These are phyloP conservation scores for Fusarium torreyae DNA, from an alignment of 2,329 filamentous ascomycete species.

Conservation along the genomic window DNA sequence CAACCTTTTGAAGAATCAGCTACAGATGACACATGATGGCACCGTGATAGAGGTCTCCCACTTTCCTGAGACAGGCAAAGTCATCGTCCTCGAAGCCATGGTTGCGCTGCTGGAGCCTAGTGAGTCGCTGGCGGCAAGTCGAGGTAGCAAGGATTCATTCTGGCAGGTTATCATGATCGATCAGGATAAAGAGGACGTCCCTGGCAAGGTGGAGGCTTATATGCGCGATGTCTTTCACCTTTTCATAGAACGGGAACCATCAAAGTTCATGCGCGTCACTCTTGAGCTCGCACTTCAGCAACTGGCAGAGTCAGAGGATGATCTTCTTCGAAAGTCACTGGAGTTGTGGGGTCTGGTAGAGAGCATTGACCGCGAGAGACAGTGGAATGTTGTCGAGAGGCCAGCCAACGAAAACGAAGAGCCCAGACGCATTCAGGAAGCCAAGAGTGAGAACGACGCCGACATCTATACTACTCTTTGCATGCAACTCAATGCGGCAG, in stretches of 20 bases:
- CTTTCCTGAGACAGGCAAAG: slow-evolving; percentile 67
- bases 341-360: slow-evolving; percentile 77
- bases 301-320: slow-evolving; percentile 64
- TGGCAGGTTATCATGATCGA: slow-evolving; percentile 70
- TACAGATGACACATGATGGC: slow-evolving; percentile 65
- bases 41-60: slow-evolving; percentile 71
- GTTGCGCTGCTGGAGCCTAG: slow-evolving; percentile 55
- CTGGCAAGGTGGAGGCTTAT: slow-evolving; percentile 71
- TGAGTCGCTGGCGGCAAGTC: slow-evolving; percentile 54
- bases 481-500: slow-evolving; percentile 75
- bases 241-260: slow-evolving; percentile 72
- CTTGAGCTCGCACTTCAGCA: slow-evolving; percentile 68
- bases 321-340: slow-evolving; percentile 70
- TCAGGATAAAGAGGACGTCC: slow-evolving; percentile 72
- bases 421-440: slow-evolving; percentile 65
- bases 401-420: slow-evolving; percentile 59
- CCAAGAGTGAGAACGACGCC: slow-evolving; percentile 63
- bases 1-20: slow-evolving; percentile 67
- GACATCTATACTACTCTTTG: slow-evolving; percentile 74
- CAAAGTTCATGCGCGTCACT: slow-evolving; percentile 72
- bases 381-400: slow-evolving; percentile 71
- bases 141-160: slow-evolving; percentile 54
- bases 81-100: slow-evolving; percentile 57
- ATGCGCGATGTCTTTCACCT: slow-evolving; percentile 71
- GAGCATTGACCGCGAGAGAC: slow-evolving; percentile 74